phyloP scores from a whole-genome alignment of 768 basidiomycete species.

The Rhodotorula kratochvilovae region DNA sequence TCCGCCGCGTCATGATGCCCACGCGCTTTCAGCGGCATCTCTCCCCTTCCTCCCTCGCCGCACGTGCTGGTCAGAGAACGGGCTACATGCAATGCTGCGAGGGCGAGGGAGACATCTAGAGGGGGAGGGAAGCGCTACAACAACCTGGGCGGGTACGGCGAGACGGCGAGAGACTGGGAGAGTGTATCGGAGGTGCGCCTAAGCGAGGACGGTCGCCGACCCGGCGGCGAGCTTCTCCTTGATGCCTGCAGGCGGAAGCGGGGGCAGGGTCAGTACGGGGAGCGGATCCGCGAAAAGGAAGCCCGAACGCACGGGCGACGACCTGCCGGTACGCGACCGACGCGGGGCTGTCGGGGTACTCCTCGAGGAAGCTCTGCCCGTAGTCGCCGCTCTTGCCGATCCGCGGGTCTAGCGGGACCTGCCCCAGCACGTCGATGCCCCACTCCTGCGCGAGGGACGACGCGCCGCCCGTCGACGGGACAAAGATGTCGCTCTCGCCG shows the following conservation, averaged over 20 bases:
- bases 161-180: neutral
- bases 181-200: neutral
- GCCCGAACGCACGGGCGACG: slow-evolving; percentile 4
- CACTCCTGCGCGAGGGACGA: slow-evolving; percentile 76
- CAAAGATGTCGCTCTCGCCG: slow-evolving; percentile 86
- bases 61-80: too few species aligned
- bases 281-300: too few species aligned
- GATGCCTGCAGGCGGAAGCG: slow-evolving; percentile 33
- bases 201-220: neutral
- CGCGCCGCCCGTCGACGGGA: slow-evolving; percentile 88
- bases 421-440: slow-evolving; percentile 76
- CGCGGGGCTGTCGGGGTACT: slow-evolving; percentile 81
- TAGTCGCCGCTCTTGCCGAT: slow-evolving; percentile 98
- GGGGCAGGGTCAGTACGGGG: neutral
- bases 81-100: too few species aligned
- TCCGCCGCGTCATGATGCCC: neutral
- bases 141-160: neutral
- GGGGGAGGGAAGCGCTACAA: neutral
- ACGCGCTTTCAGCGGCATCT: too few species aligned
- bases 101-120: too few species aligned
- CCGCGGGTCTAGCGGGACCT: slow-evolving; percentile 90
- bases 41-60: too few species aligned
- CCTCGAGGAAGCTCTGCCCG: slow-evolving; percentile 91
- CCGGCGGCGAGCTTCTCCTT: slow-evolving; percentile 28
- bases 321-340: slow-evolving; percentile 6